phyloP scores from a whole-genome alignment of 2,329 filamentous ascomycete species.

The Xylaria sp. region DNA sequence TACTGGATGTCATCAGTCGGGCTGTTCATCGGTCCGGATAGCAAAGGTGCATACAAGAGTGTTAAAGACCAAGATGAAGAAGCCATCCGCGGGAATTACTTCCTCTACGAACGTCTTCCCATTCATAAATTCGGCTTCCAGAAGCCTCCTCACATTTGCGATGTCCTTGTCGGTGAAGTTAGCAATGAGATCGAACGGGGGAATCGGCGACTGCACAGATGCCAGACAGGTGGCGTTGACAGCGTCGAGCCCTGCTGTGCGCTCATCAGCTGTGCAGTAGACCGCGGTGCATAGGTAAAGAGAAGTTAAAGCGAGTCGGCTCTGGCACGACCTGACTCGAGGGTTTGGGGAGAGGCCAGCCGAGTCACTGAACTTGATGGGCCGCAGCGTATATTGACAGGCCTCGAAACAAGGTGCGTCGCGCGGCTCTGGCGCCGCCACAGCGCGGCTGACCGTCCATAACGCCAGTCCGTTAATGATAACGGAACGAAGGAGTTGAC shows the following conservation, averaged over 20 bases:
- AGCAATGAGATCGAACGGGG: conserved; percentile 39
- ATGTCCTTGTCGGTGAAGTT: conserved; percentile 41
- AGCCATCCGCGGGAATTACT: conserved; percentile 40
- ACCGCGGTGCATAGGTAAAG: conserved; percentile 43
- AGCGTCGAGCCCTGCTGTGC: conserved; percentile 26
- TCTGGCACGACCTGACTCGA: conserved; percentile 34
- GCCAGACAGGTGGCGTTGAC: conserved; percentile 42
- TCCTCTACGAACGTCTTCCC: conserved; percentile 31
- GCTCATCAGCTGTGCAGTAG: conserved; percentile 38
- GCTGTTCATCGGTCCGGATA: neutral
- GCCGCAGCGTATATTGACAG: conserved; percentile 36
- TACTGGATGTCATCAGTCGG: conserved; percentile 32
- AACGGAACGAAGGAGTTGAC: neutral
- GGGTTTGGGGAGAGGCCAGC: conserved; percentile 20
- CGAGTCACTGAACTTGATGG: conserved; percentile 39
- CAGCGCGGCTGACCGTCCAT: neutral
- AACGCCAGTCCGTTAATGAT: neutral
- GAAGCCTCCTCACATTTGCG: conserved; percentile 34
- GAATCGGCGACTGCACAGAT: conserved; percentile 33
- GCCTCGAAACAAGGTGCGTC: conserved; percentile 36
- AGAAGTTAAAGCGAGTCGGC: conserved; percentile 33
- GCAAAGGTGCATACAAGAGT: conserved; percentile 41
- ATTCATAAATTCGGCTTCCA: conserved; percentile 29
- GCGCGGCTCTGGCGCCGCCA: neutral
- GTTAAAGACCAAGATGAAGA: conserved; percentile 41